These are phyloP conservation scores for Diddensiella transvaalensis DNA, from an alignment of 805 yeast genomes.

Conservation along the genomic window DNA sequence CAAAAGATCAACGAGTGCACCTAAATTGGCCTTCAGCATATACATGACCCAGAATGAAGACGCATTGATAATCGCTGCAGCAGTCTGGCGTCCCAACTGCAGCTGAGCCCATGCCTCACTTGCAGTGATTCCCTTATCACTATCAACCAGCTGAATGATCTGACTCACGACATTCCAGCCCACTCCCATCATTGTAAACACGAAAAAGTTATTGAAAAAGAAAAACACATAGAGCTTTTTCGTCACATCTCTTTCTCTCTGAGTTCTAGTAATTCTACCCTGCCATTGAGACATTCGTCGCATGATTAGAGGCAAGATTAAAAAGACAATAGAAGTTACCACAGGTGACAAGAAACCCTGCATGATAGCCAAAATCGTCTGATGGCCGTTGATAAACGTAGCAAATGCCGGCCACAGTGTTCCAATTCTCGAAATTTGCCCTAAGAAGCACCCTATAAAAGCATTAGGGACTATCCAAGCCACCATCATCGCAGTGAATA, in stretches of 20 bases:
- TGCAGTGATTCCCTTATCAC: slow-evolving; percentile 21
- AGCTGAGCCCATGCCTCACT: slow-evolving; percentile 29
- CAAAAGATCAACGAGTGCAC: slow-evolving; percentile 30
- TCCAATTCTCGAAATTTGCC: slow-evolving; percentile 36
- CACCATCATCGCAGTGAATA: slow-evolving; percentile 30
- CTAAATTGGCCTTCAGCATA: slow-evolving; percentile 32
- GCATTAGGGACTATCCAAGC: slow-evolving; percentile 40
- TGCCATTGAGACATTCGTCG: slow-evolving; percentile 37
- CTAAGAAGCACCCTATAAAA: slow-evolving; percentile 38
- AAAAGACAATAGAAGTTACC: slow-evolving; percentile 33
- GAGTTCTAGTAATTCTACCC: slow-evolving; percentile 36
- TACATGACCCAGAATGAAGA: slow-evolving; percentile 43
- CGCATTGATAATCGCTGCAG: slow-evolving; percentile 36
- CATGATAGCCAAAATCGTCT: slow-evolving; percentile 31
- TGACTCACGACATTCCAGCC: slow-evolving; percentile 36
- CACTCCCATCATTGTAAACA: slow-evolving; percentile 38
- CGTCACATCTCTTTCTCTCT: slow-evolving; percentile 37
- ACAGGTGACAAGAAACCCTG: slow-evolving; percentile 39
- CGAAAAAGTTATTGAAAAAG: slow-evolving; percentile 37
- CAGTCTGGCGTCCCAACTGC: slow-evolving; percentile 31
- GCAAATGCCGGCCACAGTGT: slow-evolving; percentile 36
- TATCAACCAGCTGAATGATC: slow-evolving; percentile 23
- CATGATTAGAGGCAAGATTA: slow-evolving; percentile 35
- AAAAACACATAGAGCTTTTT: slow-evolving; percentile 37
- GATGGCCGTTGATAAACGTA: slow-evolving; percentile 26